These are phyloP conservation scores for Fusarium ambrosium DNA, from an alignment of 2,329 filamentous ascomycete genomes.

Conservation along the genomic window DNA sequence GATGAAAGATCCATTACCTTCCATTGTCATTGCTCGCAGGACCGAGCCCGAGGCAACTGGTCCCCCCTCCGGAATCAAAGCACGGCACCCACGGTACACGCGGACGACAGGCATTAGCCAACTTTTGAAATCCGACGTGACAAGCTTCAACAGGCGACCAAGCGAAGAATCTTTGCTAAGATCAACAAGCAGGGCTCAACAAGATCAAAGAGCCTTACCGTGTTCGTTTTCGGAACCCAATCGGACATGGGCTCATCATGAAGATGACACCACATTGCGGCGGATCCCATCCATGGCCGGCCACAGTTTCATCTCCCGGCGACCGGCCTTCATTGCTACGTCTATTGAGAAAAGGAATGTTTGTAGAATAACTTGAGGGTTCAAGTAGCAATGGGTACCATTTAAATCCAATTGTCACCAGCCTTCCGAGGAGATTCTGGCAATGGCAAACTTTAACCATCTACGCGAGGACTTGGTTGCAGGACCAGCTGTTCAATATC, in stretches of 20 bases:
- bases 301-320: constrained; percentile 17
- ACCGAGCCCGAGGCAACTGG: constrained; percentile 28
- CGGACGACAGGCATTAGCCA: not conserved
- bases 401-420: constrained; percentile 4
- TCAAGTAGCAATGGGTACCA: not conserved
- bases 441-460: not conserved
- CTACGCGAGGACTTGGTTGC: not conserved
- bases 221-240: constrained; percentile 47
- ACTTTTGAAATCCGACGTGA: not conserved
- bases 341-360: not conserved
- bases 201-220: constrained; percentile 15
- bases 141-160: not conserved
- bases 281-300: constrained; percentile 7
- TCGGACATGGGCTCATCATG: constrained; percentile 25
- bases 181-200: not conserved
- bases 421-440: not conserved
- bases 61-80: constrained; percentile 11
- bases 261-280: constrained; percentile 28
- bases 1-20: constrained; percentile 2
- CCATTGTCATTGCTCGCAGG: constrained; percentile 22
- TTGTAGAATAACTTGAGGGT: not conserved
- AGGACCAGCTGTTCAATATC: not conserved
- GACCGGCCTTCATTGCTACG: not conserved
- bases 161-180: not conserved
- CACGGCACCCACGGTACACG: constrained; percentile 24